These are phyloP conservation scores for Fusarium tuaranense DNA, from an alignment of 2,329 filamentous ascomycete species.

Conservation along the genomic window DNA sequence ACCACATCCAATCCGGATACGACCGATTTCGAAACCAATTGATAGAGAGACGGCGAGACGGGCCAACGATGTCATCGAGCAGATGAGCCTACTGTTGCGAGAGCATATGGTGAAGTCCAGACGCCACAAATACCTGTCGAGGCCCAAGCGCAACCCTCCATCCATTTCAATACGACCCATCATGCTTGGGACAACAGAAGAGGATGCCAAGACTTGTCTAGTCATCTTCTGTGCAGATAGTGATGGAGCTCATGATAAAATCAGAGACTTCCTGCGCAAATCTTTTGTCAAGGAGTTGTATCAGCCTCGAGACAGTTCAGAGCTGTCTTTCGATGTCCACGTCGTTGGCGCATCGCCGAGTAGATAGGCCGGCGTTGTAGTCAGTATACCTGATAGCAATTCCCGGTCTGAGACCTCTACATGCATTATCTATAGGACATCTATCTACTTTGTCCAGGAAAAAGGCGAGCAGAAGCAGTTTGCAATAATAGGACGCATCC, in stretches of 20 bases:
- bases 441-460: not conserved
- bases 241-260: not conserved
- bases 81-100: not conserved
- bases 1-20: not conserved
- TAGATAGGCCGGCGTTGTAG: not conserved
- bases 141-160: not conserved
- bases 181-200: not conserved
- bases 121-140: not conserved
- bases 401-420: not conserved
- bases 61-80: not conserved
- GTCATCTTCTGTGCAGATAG: not conserved
- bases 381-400: not conserved
- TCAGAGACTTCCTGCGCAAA: not conserved
- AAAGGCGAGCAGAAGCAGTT: not conserved
- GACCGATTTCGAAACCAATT: not conserved
- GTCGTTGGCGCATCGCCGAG: not conserved
- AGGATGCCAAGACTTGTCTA: not conserved
- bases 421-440: not conserved
- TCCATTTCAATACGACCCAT: not conserved
- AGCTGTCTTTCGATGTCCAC: not conserved
- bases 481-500: not conserved
- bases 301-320: not conserved
- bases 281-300: not conserved
- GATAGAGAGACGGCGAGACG: not conserved
- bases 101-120: not conserved